These are phyloP conservation scores for Trichoderma cornu-damae DNA, from an alignment of 2,329 filamentous ascomycete genomes.

Conservation along the genomic window DNA sequence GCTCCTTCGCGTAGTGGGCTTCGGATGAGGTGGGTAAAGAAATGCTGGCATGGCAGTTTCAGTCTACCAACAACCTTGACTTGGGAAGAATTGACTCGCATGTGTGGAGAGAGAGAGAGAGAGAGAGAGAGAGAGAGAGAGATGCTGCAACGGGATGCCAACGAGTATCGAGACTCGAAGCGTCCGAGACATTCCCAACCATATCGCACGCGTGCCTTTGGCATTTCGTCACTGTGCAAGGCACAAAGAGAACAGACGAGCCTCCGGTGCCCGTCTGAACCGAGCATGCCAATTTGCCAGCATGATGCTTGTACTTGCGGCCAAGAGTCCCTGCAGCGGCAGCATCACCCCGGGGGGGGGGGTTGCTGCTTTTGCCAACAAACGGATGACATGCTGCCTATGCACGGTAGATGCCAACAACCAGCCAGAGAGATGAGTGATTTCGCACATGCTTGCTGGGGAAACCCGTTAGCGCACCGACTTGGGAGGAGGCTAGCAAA, in stretches of 20 bases:
- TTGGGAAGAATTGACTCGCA: neutral
- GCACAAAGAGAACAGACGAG: neutral
- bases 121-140: no score
- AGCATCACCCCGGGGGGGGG: neutral
- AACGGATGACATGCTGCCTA: neutral
- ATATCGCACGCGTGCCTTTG: slow-evolving; percentile 5
- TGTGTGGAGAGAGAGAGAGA: neutral
- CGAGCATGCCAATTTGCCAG: neutral
- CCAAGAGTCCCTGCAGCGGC: neutral
- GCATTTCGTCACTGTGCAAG: neutral
- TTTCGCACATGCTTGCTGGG: slow-evolving; percentile 5
- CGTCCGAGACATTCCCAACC: neutral
- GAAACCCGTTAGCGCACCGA: slow-evolving; percentile 4
- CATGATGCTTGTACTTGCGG: neutral
- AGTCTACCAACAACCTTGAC: neutral
- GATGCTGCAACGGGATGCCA: no score
- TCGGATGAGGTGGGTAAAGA: neutral
- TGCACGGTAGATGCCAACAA: neutral
- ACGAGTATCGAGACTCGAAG: neutral
- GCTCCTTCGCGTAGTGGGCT: neutral
- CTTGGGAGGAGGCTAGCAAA: neutral
- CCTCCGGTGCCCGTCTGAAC: neutral
- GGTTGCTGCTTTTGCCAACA: neutral
- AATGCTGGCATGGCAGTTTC: neutral
- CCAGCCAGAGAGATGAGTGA: slow-evolving; percentile 5